These are phyloP conservation scores for Aspergillus pseudoglaucus DNA, from an alignment of 2,329 filamentous ascomycete species.

Conservation along the genomic window DNA sequence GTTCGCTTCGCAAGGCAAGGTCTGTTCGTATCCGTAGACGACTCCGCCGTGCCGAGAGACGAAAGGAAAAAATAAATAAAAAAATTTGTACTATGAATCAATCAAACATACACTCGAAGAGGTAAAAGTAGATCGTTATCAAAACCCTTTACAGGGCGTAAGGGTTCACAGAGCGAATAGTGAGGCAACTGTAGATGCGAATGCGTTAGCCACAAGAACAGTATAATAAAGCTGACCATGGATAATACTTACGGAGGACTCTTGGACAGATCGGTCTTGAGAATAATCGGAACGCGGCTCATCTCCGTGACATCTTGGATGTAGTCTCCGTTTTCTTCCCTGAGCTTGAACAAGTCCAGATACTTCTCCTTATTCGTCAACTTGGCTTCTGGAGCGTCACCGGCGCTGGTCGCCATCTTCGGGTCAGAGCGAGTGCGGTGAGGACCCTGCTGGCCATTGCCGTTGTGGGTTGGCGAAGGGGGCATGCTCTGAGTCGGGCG, in stretches of 20 bases:
- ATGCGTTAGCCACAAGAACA: conserved; percentile 14
- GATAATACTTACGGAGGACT: conserved; percentile 84
- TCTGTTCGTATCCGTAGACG: conserved; percentile 2
- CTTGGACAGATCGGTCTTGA: conserved; percentile 97
- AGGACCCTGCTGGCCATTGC: conserved; percentile 60
- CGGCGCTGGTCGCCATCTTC: conserved; percentile 64
- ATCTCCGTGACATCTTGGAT: conserved; percentile 98
- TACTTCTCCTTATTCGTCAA: conserved; percentile 95
- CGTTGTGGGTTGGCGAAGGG: conserved; percentile 75
- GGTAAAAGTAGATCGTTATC: conserved; percentile 10
- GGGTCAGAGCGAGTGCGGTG: conserved; percentile 91
- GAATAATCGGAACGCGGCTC: conserved; percentile 91
- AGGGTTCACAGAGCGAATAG: conserved; percentile 47
- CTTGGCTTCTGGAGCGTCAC: conserved; percentile 69
- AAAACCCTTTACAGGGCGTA: conserved; percentile 38
- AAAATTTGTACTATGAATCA: conserved; percentile 15
- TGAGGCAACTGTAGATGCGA: conserved; percentile 35
- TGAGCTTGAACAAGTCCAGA: conserved; percentile 76
- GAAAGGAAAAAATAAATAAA: conserved; percentile 9
- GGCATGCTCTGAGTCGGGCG: conserved; percentile 93
- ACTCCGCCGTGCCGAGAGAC: conserved; percentile 4
- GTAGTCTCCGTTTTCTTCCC: conserved; percentile 89
- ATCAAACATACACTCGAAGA: conserved; percentile 19
- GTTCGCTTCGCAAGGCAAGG: conserved; percentile 7
- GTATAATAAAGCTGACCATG: not conserved